Base-by-base conservation (phyloP, 2,329 filamentous ascomycete species). In the Xylariaceae sp. region DNA sequence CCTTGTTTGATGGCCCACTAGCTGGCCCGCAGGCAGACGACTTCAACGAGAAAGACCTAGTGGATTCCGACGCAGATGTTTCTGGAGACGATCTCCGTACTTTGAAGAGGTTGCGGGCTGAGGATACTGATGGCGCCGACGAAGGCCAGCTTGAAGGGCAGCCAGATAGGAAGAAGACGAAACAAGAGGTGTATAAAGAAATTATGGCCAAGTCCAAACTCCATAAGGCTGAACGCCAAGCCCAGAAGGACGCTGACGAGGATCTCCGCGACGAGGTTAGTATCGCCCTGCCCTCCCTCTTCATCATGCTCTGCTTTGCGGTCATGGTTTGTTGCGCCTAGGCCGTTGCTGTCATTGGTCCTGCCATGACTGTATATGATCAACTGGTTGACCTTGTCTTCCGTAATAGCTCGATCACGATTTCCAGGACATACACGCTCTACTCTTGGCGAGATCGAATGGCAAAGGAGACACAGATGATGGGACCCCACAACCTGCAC, bases 171-270 rank as follows among this genome's bases (percentile, higher is more conserved):
- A 95, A 94, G 60, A 98, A 95, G 66, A 81, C 81, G 3, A 96
- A 95, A 63, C 84, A 92, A 34, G 92, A 98, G 59, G 85, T 98
- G 31, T 95, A 96, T 86, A 83, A 94, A 52, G 93, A 98, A 59
- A 73, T 98, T 40, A 95, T 98, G 46, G 86, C 89, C 40, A 98
- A 98, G 61, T 96, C 90, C 1, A 98, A 98, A 56, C 70, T 85
- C 42, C 75, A 95, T 71, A 96, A 94, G 62, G 89, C 90, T 53
- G 89, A 96, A 62, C 79, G 92, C 25, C 92, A 98, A 60, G 80
- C 86, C 39, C 77, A 78, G 18, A 95, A 94, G 54, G 92, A 96
- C 40, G 87, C 92, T 31, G 92, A 98, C 47, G 87, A 93, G 32
- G 90, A 94, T 45, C 60, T 95, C 15, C 41, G 44, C 36, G 42